phyloP scores from a whole-genome alignment of 441 rosid species.

The Syzygium malaccense region DNA sequence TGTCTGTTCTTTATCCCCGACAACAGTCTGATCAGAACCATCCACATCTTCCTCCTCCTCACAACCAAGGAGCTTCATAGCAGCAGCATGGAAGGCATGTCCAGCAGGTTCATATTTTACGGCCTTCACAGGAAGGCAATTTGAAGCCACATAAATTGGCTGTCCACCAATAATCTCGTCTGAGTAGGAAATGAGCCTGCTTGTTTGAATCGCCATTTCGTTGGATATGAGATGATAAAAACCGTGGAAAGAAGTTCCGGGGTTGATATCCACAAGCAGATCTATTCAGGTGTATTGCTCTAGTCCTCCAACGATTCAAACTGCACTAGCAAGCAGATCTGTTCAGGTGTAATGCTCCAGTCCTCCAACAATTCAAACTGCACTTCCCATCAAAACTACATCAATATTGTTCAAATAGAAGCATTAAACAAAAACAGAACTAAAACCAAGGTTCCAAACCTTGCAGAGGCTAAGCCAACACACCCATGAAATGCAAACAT shows the following conservation, averaged over 20 bases:
- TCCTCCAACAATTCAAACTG: background rate
- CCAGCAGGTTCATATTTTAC: constrained; percentile 82
- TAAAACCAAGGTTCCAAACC: background rate
- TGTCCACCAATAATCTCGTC: constrained; percentile 72
- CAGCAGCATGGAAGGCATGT: constrained; percentile 78
- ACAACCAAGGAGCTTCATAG: constrained; percentile 72
- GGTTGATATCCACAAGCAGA: background rate
- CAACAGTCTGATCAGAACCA: constrained; percentile 41
- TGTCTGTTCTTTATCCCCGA: constrained; percentile 45
- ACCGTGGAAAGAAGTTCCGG: background rate
- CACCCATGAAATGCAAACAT: background rate
- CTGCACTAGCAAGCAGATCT: background rate
- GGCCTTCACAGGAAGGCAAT: constrained; percentile 74
- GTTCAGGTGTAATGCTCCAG: background rate
- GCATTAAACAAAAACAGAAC: background rate
- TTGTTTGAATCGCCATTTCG: constrained; percentile 20
- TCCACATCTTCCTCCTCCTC: constrained; percentile 35
- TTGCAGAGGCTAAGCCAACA: background rate
- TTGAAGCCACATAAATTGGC: constrained; percentile 64
- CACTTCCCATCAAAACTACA: background rate
- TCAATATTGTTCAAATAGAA: background rate
- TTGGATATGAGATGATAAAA: background rate
- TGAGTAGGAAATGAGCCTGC: constrained; percentile 56
- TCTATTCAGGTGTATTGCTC: background rate
- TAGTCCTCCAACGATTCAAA: background rate